phyloP scores from a whole-genome alignment of 257 asterid genomes.

The Ocimum tenuiflorum region DNA sequence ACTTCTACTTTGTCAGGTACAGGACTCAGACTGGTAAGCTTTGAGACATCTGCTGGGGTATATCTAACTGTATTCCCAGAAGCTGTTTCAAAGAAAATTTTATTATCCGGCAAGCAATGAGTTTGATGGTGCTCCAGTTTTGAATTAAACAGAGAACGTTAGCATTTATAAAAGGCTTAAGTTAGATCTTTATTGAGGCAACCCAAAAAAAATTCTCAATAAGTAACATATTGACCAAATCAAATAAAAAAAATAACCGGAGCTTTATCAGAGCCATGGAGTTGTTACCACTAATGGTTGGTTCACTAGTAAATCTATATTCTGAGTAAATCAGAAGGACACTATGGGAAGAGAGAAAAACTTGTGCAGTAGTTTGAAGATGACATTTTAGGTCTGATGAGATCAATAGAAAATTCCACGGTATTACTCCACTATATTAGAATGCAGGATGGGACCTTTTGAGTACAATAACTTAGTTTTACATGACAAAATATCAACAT shows the following conservation, averaged over 20 bases:
- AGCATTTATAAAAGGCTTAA: not conserved
- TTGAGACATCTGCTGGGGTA: constrained; percentile 56
- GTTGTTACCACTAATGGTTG: not conserved
- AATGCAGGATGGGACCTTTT: not conserved
- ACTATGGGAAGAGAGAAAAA: not conserved
- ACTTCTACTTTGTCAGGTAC: constrained; percentile 36
- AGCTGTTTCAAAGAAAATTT: constrained; percentile 33
- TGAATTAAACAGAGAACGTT: not conserved
- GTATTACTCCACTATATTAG: not conserved
- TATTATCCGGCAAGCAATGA: not conserved
- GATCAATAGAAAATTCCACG: not conserved
- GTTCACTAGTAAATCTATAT: not conserved
- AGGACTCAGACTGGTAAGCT: constrained; percentile 51
- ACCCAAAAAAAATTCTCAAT: not conserved
- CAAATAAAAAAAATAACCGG: not conserved
- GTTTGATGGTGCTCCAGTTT: constrained; percentile 5
- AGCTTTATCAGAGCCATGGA: not conserved
- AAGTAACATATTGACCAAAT: not conserved
- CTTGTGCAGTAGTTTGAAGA: not conserved
- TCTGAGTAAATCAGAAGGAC: not conserved
- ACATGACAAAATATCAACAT: not conserved
- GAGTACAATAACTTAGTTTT: not conserved
- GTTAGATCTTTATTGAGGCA: not conserved
- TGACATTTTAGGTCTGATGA: not conserved
- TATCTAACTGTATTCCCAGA: constrained; percentile 55